These are phyloP conservation scores for Blastocystis sp. DNA, from an alignment of 352 stramenopile genomes.

Conservation along the genomic window DNA sequence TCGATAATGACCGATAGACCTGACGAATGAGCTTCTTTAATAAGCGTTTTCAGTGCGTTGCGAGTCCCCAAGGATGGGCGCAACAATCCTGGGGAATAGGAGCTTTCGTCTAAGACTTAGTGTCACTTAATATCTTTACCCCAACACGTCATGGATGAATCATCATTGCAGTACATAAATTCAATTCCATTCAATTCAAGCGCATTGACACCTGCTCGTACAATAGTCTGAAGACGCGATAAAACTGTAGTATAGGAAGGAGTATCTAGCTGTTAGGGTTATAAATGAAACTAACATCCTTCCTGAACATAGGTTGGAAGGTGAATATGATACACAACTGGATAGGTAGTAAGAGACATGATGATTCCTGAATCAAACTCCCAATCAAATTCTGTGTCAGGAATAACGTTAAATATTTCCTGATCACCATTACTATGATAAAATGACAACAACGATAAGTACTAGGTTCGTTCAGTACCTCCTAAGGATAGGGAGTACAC, in stretches of 20 bases:
- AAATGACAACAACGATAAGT: neutral
- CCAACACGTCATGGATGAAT: neutral
- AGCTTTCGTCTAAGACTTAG: conserved; percentile 11
- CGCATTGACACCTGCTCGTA: neutral
- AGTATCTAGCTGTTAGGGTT: neutral
- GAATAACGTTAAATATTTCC: neutral
- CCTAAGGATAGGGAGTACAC: conserved; percentile 30
- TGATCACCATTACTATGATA: neutral
- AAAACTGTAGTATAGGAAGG: neutral
- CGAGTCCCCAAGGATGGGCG: conserved; percentile 1
- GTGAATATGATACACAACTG: conserved; percentile 50
- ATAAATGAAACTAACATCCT: neutral
- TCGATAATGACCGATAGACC: neutral
- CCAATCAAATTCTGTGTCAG: conserved; percentile 12
- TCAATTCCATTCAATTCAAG: conserved; percentile 42
- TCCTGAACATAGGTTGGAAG: conserved; percentile 25
- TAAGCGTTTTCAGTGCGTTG: conserved; percentile 17
- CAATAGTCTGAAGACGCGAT: conserved; percentile 4
- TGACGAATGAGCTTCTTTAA: neutral
- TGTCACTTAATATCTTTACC: neutral
- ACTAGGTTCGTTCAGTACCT: conserved; percentile 8
- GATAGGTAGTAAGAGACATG: neutral
- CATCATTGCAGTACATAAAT: neutral
- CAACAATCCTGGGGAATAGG: conserved; percentile 38
- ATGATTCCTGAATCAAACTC: neutral